phyloP scores from a whole-genome alignment of 2,329 filamentous ascomycete species.

The Ophiostoma tasmaniense region DNA sequence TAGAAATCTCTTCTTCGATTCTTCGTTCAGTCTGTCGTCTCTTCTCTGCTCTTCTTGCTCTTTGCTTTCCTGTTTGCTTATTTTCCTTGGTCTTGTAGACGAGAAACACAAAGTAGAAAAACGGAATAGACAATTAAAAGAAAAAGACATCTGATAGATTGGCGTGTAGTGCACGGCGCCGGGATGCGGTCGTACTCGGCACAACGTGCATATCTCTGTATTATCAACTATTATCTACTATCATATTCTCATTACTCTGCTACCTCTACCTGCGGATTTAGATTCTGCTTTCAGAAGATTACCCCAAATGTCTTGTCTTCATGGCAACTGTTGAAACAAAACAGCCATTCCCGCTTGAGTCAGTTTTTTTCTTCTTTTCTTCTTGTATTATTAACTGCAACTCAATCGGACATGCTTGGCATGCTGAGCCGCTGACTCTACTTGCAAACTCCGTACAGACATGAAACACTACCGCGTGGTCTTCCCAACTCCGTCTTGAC shows the following conservation, averaged over 20 bases:
- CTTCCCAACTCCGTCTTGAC: neutral
- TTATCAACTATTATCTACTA: neutral
- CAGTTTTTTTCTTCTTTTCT: no score
- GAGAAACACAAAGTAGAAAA: neutral
- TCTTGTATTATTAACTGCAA: no score
- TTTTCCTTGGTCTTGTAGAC: no score
- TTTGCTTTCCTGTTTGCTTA: no score
- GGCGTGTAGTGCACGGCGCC: neutral
- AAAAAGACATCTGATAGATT: no score
- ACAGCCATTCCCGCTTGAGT: neutral
- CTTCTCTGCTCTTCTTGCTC: no score
- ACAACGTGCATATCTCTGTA: no score
- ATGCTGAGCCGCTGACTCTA: neutral
- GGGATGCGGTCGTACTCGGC: neutral
- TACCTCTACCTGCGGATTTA: no score
- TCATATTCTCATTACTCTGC: no score
- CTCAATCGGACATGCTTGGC: neutral
- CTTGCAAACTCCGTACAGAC: neutral
- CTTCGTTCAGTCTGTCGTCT: no score
- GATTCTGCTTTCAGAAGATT: neutral
- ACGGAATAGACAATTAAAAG: neutral
- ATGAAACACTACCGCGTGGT: neutral
- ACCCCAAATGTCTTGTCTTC: neutral
- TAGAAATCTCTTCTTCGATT: no score
- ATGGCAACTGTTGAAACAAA: neutral